Conservation (phyloP, 1,284 basidiomycete genomes). For the Ceratobasidium sp. region DNA sequence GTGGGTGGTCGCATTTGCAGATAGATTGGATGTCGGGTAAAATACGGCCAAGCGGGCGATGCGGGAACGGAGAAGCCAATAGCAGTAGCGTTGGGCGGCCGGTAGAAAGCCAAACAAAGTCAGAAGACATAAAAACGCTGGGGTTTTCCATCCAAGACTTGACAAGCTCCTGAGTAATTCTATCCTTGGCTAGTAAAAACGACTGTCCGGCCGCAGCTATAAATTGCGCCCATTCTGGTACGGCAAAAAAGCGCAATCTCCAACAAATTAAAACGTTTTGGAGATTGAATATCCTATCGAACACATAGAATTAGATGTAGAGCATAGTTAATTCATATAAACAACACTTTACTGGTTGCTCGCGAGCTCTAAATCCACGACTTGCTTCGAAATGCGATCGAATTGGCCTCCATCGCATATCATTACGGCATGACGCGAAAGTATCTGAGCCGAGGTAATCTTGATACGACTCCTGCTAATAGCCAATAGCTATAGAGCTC, state of each 20-base stretch:
- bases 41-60: constrained; percentile 1
- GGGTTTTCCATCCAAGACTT: not conserved
- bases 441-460: no score
- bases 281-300: not conserved
- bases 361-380: no score
- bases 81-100: not conserved
- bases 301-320: not conserved
- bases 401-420: not conserved
- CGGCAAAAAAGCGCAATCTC: not conserved
- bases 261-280: not conserved
- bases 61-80: constrained; percentile 1
- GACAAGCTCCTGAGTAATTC: not conserved
- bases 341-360: no score
- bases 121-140: not conserved
- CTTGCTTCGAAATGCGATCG: not conserved
- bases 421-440: not conserved
- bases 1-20: constrained; percentile 1
- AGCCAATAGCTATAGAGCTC: not conserved
- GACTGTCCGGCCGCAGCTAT: not conserved
- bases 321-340: no score
- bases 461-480: not conserved
- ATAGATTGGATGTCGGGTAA: constrained; percentile 2
- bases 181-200: not conserved
- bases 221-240: not conserved
- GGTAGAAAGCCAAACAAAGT: constrained; percentile 8